phyloP scores from a whole-genome alignment of 768 basidiomycete species.

The Suillus tomentosus region DNA sequence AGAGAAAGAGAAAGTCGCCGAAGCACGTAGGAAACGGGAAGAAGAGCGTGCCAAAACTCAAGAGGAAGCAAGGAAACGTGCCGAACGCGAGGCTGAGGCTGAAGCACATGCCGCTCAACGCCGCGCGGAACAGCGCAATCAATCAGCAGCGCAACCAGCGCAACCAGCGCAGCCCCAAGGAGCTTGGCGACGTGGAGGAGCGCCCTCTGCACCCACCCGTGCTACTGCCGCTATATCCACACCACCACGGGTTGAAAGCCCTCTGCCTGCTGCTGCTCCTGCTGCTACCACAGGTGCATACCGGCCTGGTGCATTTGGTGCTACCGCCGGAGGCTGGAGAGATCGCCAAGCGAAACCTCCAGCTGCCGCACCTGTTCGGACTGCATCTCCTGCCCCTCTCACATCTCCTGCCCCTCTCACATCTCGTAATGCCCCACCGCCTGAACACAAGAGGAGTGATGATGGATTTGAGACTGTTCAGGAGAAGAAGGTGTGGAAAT shows the following conservation, averaged over 20 bases:
- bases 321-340: slow-evolving; percentile 58
- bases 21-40: slow-evolving; percentile 54
- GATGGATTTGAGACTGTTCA: slow-evolving; percentile 74
- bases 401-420: slow-evolving; percentile 19
- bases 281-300: slow-evolving; percentile 40
- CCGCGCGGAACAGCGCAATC: slow-evolving; percentile 34
- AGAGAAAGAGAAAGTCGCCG: slow-evolving; percentile 58
- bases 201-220: slow-evolving; percentile 25
- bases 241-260: slow-evolving; percentile 58
- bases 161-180: slow-evolving; percentile 14
- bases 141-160: slow-evolving; percentile 34
- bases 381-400: slow-evolving; percentile 28
- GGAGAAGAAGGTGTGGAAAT: slow-evolving; percentile 28
- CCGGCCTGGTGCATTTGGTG: slow-evolving; percentile 41
- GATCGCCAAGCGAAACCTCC: slow-evolving; percentile 49
- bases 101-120: slow-evolving; percentile 46
- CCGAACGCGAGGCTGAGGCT: slow-evolving; percentile 73
- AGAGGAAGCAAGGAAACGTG: slow-evolving; percentile 60
- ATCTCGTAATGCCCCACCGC: slow-evolving; percentile 19
- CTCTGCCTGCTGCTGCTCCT: slow-evolving; percentile 39
- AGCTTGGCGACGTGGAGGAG: slow-evolving; percentile 27
- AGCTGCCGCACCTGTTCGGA: slow-evolving; percentile 33
- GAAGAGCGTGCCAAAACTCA: slow-evolving; percentile 49
- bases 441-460: slow-evolving; percentile 53
- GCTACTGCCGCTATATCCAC: slow-evolving; percentile 30